phyloP scores from a whole-genome alignment of 1,139 yeast species.

The Nakaseomyces sp. region DNA sequence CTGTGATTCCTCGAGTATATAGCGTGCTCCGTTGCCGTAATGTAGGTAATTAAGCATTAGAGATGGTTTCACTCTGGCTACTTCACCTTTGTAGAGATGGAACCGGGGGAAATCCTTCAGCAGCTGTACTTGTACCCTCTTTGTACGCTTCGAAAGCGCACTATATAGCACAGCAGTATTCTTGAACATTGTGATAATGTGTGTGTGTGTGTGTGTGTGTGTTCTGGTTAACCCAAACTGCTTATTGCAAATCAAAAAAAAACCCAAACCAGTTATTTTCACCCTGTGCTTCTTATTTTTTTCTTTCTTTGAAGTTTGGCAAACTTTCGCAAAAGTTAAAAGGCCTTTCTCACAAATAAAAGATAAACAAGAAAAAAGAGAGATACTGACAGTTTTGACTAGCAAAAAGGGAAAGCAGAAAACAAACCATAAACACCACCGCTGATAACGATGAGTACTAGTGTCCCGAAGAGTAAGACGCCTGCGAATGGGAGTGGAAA shows the following conservation, averaged over 20 bases:
- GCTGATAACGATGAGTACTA: not conserved
- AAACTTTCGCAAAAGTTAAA: not conserved
- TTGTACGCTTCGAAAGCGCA: slow-evolving; percentile 35
- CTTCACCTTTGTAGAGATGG: slow-evolving; percentile 59
- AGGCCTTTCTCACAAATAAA: too few relatives aligned
- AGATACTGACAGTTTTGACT: too few relatives aligned
- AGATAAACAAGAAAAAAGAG: too few relatives aligned
- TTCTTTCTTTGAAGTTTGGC: not conserved
- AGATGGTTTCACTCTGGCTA: slow-evolving; percentile 70
- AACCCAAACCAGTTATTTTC: too few relatives aligned
- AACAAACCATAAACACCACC: not conserved
- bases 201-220: too few relatives aligned
- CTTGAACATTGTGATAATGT: slow-evolving; percentile 17
- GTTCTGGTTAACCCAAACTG: too few relatives aligned
- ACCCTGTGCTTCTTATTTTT: not conserved
- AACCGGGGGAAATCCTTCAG: slow-evolving; percentile 53
- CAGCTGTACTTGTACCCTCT: slow-evolving; percentile 61
- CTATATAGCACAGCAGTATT: slow-evolving; percentile 18
- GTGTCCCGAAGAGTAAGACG: not conserved
- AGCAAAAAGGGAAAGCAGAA: too few relatives aligned
- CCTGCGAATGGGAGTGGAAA: not conserved
- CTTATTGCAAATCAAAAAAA: too few relatives aligned
- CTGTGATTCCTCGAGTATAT: slow-evolving; percentile 35
- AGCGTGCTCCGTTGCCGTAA: slow-evolving; percentile 62
- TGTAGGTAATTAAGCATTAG: slow-evolving; percentile 75